These are phyloP conservation scores for Ilyonectria destructans DNA, from an alignment of 2,329 filamentous ascomycete species.

Conservation along the genomic window DNA sequence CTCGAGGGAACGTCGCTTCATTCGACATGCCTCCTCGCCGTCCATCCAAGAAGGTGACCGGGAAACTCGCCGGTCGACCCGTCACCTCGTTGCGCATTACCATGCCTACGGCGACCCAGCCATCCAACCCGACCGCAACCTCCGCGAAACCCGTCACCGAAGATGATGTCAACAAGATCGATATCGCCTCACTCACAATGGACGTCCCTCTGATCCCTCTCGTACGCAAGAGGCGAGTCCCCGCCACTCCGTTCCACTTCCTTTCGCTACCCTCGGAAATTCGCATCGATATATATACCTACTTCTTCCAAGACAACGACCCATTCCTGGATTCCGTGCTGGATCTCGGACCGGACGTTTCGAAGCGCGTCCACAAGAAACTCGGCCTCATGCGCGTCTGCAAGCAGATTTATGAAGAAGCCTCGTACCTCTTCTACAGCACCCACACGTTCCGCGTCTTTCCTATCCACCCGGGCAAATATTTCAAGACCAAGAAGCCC, in stretches of 20 bases:
- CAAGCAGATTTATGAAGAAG: conserved; percentile 74
- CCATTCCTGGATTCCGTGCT: conserved; percentile 58
- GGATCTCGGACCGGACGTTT: conserved; percentile 79
- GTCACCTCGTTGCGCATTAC: conserved; percentile 44
- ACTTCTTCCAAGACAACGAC: conserved; percentile 71
- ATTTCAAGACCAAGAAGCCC: conserved; percentile 83
- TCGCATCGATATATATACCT: conserved; percentile 78
- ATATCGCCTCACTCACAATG: conserved; percentile 63
- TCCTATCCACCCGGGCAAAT: conserved; percentile 74
- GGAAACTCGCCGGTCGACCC: conserved; percentile 30
- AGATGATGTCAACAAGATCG: conserved; percentile 59
- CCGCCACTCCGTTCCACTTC: conserved; percentile 72
- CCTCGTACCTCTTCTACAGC: conserved; percentile 77
- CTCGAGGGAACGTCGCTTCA: conserved; percentile 8
- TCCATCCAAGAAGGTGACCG: conserved; percentile 41
- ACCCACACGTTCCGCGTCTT: conserved; percentile 77
- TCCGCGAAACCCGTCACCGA: conserved; percentile 54
- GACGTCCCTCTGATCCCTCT: conserved; percentile 55
- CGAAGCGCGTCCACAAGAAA: conserved; percentile 72
- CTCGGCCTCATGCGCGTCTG: conserved; percentile 75
- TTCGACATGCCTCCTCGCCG: conserved; percentile 45
- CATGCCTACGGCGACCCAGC: conserved; percentile 26
- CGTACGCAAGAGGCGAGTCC: conserved; percentile 51
- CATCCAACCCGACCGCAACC: conserved; percentile 47
- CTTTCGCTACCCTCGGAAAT: conserved; percentile 79